A percentile compares a stretch with the other conserved stretches of the same genome.
Conservation (phyloP, 2,329 filamentous ascomycete species). For the Phyllosticta ampelicida region DNA sequence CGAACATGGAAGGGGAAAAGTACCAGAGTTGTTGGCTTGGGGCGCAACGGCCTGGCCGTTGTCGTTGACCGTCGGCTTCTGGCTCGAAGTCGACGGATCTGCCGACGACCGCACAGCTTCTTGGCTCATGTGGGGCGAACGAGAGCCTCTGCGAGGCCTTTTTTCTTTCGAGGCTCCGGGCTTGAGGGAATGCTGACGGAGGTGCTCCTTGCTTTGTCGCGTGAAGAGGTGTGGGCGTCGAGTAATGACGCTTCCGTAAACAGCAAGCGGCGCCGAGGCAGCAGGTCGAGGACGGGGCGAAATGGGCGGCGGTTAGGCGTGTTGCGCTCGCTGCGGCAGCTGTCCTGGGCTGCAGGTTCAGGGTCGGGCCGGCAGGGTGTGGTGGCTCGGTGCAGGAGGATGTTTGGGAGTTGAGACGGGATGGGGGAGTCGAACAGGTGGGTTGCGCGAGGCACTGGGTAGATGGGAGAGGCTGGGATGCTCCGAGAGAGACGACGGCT, state of each 20-base stretch:
- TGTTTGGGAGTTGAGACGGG: background rate
- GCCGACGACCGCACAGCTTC: constrained; percentile 18
- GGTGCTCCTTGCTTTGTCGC: constrained; percentile 20
- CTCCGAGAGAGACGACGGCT: constrained; percentile 5
- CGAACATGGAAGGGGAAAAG: constrained; percentile 11
- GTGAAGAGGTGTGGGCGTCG: constrained; percentile 11
- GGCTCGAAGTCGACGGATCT: constrained; percentile 19
- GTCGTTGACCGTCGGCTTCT: constrained; percentile 18
- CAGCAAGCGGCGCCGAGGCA: constrained; percentile 10
- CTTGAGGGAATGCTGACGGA: constrained; percentile 7
- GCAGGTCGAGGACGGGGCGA: constrained; percentile 8
- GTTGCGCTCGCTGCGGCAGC: constrained; percentile 6
- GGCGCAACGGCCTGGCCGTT: constrained; percentile 14
- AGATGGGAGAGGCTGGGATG: constrained; percentile 11
- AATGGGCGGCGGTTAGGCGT: background rate
- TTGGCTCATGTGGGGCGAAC: constrained; percentile 26
- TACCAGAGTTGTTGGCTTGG: constrained; percentile 26
- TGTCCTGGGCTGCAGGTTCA: constrained; percentile 10
- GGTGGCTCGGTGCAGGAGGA: constrained; percentile 3
- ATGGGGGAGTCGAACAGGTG: background rate
- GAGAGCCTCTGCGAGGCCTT: constrained; percentile 6
- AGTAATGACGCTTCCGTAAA: constrained; percentile 10
- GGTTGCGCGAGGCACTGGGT: constrained; percentile 5
- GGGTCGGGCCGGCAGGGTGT: constrained; percentile 5
- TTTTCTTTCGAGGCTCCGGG: background rate